phyloP scores from a whole-genome alignment of 345 rosid species.

The Eucalyptus cloeziana region DNA sequence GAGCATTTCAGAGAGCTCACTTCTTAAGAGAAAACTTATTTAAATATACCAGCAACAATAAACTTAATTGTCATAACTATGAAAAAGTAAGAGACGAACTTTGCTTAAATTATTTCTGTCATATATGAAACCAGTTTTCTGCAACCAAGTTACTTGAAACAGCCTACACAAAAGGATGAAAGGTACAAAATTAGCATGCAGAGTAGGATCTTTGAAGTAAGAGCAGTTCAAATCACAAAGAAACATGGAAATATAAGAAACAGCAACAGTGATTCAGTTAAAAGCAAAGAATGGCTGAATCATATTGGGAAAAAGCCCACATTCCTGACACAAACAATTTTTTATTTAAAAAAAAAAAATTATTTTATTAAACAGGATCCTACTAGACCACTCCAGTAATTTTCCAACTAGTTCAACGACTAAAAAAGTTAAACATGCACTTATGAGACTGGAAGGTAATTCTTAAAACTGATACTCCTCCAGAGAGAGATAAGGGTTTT shows the following conservation, averaged over 20 bases:
- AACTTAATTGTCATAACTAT: background rate
- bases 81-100: conserved; percentile 18
- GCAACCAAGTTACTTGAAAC: conserved; percentile 91
- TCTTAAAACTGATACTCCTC: background rate
- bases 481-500: background rate
- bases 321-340: background rate
- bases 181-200: conserved; percentile 10
- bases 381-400: background rate
- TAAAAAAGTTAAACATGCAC: background rate
- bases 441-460: background rate
- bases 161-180: conserved; percentile 62
- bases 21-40: background rate
- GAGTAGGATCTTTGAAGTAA: background rate
- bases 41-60: background rate
- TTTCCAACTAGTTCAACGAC: background rate
- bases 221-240: background rate
- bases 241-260: background rate
- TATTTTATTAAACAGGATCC: background rate
- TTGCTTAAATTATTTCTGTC: conserved; percentile 55
- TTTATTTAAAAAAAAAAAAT: background rate
- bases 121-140: conserved; percentile 75
- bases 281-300: background rate
- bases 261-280: background rate
- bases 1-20: background rate
- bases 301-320: background rate